Percentiles rank a stretch among this genome's conserved stretches.
These are phyloP conservation scores for Misopates orontium DNA, from an alignment of 257 asterid species.

Conservation along the genomic window DNA sequence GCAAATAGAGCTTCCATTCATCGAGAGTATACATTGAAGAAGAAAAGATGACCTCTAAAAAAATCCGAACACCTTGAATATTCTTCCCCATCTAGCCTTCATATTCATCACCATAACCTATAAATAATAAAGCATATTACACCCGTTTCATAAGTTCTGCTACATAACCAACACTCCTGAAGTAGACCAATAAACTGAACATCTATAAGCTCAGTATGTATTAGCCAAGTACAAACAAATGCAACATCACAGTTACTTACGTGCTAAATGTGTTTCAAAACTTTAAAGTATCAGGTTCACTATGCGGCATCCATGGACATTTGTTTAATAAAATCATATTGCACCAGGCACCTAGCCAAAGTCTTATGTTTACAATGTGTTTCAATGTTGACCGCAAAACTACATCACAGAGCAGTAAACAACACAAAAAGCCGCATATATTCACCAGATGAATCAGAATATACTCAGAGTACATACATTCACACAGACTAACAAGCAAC, in stretches of 20 bases:
- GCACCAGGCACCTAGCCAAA: no score
- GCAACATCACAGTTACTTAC: no score
- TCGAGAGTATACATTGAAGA: not conserved
- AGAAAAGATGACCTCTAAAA: no score
- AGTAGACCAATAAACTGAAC: not conserved
- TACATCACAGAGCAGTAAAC: not conserved
- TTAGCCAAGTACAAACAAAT: no score
- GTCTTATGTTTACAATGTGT: no score
- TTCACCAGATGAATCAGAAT: not conserved
- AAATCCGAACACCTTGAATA: no score
- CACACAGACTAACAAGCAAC: constrained; percentile 7
- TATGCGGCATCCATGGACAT: not conserved
- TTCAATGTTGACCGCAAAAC: not conserved
- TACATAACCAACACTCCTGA: no score
- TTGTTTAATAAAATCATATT: not conserved
- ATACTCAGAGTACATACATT: not conserved
- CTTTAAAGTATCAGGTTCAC: not conserved
- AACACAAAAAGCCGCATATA: not conserved
- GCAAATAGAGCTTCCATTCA: not conserved
- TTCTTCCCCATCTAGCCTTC: no score
- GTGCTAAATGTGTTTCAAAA: not conserved
- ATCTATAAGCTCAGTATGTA: no score
- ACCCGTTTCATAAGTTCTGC: no score
- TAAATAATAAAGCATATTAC: no score
- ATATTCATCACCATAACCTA: no score